Conservation (phyloP, 257 asterid genomes). For the Solanum okadae region DNA sequence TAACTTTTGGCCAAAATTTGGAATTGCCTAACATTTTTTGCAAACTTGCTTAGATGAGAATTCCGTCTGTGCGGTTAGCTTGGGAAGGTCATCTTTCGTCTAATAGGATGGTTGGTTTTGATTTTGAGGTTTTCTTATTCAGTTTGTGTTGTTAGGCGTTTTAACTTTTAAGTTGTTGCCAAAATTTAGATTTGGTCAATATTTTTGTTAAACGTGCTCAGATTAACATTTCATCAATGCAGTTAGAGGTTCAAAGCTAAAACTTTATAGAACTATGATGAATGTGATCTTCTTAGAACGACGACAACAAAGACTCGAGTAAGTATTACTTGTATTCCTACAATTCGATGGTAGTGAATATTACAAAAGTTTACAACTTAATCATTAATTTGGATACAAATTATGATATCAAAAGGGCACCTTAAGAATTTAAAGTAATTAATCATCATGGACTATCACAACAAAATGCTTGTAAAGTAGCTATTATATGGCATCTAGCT, state of each 20-base stretch:
- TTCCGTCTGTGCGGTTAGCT: too few species aligned
- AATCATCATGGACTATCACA: neutral
- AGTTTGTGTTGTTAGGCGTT: too few species aligned
- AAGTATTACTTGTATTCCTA: conserved; percentile 1
- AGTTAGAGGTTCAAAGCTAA: neutral
- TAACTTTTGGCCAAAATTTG: too few species aligned
- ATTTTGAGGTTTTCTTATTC: too few species aligned
- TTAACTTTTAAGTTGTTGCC: too few species aligned
- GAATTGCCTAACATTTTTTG: too few species aligned
- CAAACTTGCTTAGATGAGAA: too few species aligned
- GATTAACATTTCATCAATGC: too few species aligned
- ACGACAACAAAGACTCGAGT: conserved; percentile 52
- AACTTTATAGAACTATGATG: neutral
- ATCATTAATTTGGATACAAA: neutral
- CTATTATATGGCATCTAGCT: neutral
- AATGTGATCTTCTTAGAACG: conserved; percentile 7
- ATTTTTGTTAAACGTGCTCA: too few species aligned
- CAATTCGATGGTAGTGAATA: neutral
- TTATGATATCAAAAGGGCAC: neutral
- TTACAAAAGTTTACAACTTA: neutral
- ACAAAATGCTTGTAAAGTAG: neutral
- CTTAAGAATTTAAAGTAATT: neutral
- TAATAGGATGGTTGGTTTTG: too few species aligned
- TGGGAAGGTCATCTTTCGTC: too few species aligned
- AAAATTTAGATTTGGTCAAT: too few species aligned